These are phyloP conservation scores for Rheum nobile DNA, from an alignment of 148 eudicot species.

Conservation along the genomic window DNA sequence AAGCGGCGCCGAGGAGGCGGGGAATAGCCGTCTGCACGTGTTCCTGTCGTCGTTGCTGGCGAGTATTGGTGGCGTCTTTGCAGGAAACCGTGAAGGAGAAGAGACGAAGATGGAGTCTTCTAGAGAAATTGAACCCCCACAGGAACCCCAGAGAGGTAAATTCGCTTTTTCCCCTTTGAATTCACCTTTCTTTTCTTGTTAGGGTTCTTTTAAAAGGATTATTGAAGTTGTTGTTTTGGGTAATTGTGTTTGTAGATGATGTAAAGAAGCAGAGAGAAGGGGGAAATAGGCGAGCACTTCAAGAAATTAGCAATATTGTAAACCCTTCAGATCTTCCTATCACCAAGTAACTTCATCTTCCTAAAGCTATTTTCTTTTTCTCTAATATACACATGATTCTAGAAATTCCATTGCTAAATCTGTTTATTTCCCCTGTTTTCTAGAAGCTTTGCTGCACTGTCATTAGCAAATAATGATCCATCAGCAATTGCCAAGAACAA, in stretches of 20 bases:
- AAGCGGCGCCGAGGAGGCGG: conserved; percentile 25
- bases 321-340: conserved; percentile 19
- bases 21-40: conserved; percentile 50
- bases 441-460: conserved; percentile 40
- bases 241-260: conserved; percentile 14
- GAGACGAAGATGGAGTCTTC: conserved; percentile 29
- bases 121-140: conserved; percentile 14
- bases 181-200: background rate
- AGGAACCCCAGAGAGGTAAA: conserved; percentile 19
- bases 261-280: conserved; percentile 49
- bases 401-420: background rate
- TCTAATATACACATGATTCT: background rate
- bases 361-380: background rate
- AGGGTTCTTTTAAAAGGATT: background rate
- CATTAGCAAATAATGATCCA: conserved; percentile 40
- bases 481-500: conserved; percentile 36
- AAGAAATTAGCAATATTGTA: conserved; percentile 65
- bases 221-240: background rate
- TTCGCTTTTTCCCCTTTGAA: background rate
- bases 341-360: conserved; percentile 23
- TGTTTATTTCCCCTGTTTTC: background rate
- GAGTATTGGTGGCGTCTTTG: conserved; percentile 47
- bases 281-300: conserved; percentile 45
- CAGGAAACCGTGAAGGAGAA: conserved; percentile 14
- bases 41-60: conserved; percentile 39